Evolutionary conservation across 2,329 filamentous ascomycete genomes (phyloP), one percentile per base, ranked within the genome.

Genomic region (Chaetomium globosum): DNA sequence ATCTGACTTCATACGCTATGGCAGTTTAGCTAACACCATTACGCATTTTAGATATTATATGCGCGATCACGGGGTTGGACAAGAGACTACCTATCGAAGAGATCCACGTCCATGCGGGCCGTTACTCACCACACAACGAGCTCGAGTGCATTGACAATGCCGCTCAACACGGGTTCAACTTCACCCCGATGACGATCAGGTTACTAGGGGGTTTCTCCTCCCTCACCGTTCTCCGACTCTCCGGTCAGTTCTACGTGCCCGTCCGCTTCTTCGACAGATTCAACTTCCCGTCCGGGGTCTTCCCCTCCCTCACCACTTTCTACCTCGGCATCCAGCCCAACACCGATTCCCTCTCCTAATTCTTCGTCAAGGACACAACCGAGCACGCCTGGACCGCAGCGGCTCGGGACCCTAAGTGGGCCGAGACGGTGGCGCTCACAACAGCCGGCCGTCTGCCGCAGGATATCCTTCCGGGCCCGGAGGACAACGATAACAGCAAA

Each of bases 361-460:
- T 52, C 31, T 60, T 60, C 21, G 8, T 43, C 58, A 36, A 52
- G 13, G 46, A 60, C 19, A 46, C 31, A 28, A 49, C 26, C 3
- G 7, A 33, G 19, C 39, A 7, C 26, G 28, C 39, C 16, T 48
- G 55, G 55, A 13, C 8, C 13, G 43, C 46, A 19, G 55, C 55
- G 7, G 21, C 36, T 3, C 7, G n/a, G 36, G 36, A 46, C 21
- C 55, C 55, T 1, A 9, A 21, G 23, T 46, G 55, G 55, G 16
- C 55, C 13, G 13, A n/a, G 21, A 30, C 10, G 23, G 55, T 48
- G 36, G 6, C 46, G 23, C 23, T 19, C 21, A 48, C 36, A 4
- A 13, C 3, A 23, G 13, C 23, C 3, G 55, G 55, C 55, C 16
- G 19, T 23, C n/a, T 46, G 12, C 43, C 43, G n/a, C 4, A 10